A percentile compares a stretch with the other conserved stretches of the same genome.
Evolutionary conservation across 2,329 filamentous ascomycete genomes (phyloP).

Genomic region (Fusarium nanum): DNA sequence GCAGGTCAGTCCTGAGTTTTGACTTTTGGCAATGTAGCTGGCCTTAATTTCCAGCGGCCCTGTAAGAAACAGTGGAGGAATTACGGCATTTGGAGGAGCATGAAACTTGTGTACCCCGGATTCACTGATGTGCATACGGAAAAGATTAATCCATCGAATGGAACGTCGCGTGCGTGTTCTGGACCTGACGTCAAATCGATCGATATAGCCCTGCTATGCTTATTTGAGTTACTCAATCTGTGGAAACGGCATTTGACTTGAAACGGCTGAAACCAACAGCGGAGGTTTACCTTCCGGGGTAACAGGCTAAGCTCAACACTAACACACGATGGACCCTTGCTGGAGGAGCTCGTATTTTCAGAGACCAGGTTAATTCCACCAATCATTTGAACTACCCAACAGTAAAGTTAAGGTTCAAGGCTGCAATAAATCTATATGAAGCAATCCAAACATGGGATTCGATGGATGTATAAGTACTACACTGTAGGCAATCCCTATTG

Average conservation of each 20-base stretch:
- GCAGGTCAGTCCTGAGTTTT: not conserved
- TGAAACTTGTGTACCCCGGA: constrained; percentile 13
- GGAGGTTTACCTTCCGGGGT: constrained; percentile 23
- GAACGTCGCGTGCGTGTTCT: not conserved
- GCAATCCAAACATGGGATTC: not conserved
- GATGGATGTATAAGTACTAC: constrained; percentile 2
- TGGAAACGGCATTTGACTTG: constrained; percentile 3
- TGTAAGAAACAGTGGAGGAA: not conserved
- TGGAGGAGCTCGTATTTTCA: not conserved
- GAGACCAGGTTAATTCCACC: constrained; percentile 27
- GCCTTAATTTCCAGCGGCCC: not conserved
- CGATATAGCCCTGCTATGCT: constrained; percentile 8
- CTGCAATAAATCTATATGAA: not conserved
- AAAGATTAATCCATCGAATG: constrained; percentile 10
- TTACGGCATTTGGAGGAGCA: not conserved
- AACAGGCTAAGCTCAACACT: not conserved
- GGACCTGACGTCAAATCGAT: not conserved
- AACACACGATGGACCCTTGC: not conserved
- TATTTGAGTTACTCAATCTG: not conserved
- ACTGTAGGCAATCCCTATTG: not conserved
- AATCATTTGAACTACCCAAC: not conserved
- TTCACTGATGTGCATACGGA: not conserved
- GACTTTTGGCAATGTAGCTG: not conserved
- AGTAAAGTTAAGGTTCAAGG: not conserved
- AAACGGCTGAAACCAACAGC: constrained; percentile 35